These are phyloP conservation scores for Lasiosphaeriaceae sp. DNA, from an alignment of 495 filamentous ascomycete species.

Conservation along the genomic window DNA sequence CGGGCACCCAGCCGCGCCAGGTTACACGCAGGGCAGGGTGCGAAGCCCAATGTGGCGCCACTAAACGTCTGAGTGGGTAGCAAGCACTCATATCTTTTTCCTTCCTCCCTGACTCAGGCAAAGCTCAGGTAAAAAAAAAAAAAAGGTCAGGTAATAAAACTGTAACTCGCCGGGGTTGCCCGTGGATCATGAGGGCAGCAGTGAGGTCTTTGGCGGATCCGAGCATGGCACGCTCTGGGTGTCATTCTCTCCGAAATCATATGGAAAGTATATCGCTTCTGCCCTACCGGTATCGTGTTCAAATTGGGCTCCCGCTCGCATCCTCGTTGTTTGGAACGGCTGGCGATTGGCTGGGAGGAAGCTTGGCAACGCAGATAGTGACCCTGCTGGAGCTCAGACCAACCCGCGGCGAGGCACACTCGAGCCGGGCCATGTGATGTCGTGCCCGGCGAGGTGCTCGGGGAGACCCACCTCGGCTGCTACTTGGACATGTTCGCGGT, in stretches of 20 bases:
- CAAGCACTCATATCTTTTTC: too few relatives aligned
- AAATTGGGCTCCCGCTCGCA: constrained; percentile 9
- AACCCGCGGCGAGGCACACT: neutral
- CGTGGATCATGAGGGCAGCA: neutral
- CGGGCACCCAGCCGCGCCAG: too few relatives aligned
- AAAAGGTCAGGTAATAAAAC: too few relatives aligned
- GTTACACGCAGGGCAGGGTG: too few relatives aligned
- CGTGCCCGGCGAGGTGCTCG: neutral
- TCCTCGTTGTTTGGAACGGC: neutral
- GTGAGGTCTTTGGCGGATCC: neutral
- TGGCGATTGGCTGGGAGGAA: constrained; percentile 3
- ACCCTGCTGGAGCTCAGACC: neutral
- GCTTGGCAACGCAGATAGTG: neutral
- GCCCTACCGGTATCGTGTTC: constrained; percentile 18
- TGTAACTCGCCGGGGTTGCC: too few relatives aligned
- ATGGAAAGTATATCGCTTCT: constrained; percentile 4
- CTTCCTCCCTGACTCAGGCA: too few relatives aligned
- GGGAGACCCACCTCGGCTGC: neutral
- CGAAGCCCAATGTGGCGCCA: too few relatives aligned
- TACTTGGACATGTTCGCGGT: neutral
- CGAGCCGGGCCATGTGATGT: neutral
- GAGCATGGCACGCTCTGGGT: neutral
- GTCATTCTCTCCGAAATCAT: constrained; percentile 10
- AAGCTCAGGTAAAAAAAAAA: too few relatives aligned
- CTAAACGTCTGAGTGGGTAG: too few relatives aligned